phyloP scores from a whole-genome alignment of 139 green algal species.

The Chlamydomonas incerta region DNA sequence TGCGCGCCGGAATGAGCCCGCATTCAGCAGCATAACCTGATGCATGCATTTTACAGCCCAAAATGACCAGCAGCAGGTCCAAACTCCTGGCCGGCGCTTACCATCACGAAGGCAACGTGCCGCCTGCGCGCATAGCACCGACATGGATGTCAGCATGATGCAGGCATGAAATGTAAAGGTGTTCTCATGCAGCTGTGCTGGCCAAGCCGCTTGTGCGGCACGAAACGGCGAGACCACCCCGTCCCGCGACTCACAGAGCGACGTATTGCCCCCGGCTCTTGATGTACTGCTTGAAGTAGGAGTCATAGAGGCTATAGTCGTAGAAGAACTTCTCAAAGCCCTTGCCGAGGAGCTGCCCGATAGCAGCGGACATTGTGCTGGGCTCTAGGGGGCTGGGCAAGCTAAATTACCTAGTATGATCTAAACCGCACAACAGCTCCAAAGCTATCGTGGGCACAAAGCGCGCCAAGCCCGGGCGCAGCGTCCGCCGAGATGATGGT shows the following conservation, averaged over 20 bases:
- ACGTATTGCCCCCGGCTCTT: slow-evolving; percentile 52
- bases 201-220: not conserved
- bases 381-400: no score
- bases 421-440: no score
- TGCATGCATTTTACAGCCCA: no score
- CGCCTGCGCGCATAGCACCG: slow-evolving; percentile 36
- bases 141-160: no score
- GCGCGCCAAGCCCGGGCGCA: no score
- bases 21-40: not conserved
- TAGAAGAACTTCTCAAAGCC: slow-evolving; percentile 61
- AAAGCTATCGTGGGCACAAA: no score
- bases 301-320: slow-evolving; percentile 54
- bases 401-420: no score
- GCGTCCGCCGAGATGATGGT: no score
- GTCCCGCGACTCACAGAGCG: slow-evolving; percentile 50
- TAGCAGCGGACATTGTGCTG: slow-evolving; percentile 7
- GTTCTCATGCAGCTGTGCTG: not conserved
- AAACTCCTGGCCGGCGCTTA: not conserved
- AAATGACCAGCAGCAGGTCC: no score
- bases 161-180: not conserved
- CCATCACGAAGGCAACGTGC: slow-evolving; percentile 55
- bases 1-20: not conserved
- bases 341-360: slow-evolving; percentile 5
- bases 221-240: not conserved
- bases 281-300: slow-evolving; percentile 52